Evolutionary conservation across 2,329 filamentous ascomycete genomes (phyloP), one percentile per base, ranked within the genome.

Genomic region (Diaporthe batatas): DNA sequence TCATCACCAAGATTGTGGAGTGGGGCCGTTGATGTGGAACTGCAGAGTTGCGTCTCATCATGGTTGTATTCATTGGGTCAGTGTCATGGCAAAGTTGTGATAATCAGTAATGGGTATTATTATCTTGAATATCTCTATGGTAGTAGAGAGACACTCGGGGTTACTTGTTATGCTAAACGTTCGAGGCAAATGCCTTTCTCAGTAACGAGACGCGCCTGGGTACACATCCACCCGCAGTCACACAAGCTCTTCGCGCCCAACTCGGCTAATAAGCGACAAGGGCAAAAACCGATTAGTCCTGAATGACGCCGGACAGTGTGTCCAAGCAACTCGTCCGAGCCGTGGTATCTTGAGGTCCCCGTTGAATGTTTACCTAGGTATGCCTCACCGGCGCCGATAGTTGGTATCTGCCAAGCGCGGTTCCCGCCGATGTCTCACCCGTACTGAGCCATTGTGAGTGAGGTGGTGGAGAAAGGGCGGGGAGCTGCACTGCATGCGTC

Each of bases 1-100:
- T 76, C 2, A 47, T 76, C 3, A 76, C 69, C 3, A 74, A 70
- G 68, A 69, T 76, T 49, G 59, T 68, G 6, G n/a, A 68, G 44
- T 68, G 70, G 70, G 7, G 51, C 58, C 16, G 8, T 18, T 62
- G 23, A 54, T 21, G 49, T 14, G n/a, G 2, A 2, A 3, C 6
- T 47, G 4, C 21, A 23, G 2, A 1, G 14, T 7, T 47, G 12
- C 14, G 10, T 67, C 0, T 53, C 18, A 12, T 10, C 14, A 21
- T 39, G 1, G 5, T 2, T 12, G 4, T 6, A 5, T 47, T 34
- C 4, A 11, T 16, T 12, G n/a, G 42, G 25, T 32, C 16, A 11
- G 10, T 64, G 44, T 34, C 11, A 39, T 23, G 16, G 39, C 3
- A 34, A 11, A 14, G 16, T 34, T 49, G 6, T 18, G 6, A 6